Evolutionary conservation across 345 rosid species (phyloP), one percentile per base, ranked within the genome.

Genomic region (Iberis pinnata): DNA sequence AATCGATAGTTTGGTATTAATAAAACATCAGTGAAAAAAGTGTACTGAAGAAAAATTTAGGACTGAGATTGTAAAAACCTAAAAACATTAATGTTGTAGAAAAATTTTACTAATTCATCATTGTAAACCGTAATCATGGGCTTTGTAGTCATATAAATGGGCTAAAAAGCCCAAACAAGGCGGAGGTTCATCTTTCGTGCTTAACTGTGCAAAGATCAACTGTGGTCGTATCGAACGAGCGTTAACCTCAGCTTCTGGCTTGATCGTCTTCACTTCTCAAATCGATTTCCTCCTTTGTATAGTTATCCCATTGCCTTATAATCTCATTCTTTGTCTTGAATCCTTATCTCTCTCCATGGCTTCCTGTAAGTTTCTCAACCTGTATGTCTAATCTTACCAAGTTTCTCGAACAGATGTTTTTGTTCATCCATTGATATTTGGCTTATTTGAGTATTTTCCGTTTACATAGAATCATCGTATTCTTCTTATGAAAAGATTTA

Each of bases 331-430:
- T 53, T 67, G 18, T 32, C 64, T 58, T 48, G 46, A 25, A 65
- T 49, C 53, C 20, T 36, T 25, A 12, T 3, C 14, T 40, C 41
- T 29, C 57, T 67, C 67, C 72, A 67, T 67, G 72, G 72, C 72
- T 53, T 67, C 72, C 62, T 67, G 72, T 67, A 53, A 67, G 72
- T 67, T 31, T 46, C 49, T 59, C 19, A 22, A 35, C 49, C 44
- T 60, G 6, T 47, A 5, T 67, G 9, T 37, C 36, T 22, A 36
- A 32, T 51, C 43, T 50, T 2, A 32, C 5, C n/a, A 36, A 29
- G 32, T 31, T 39, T 19, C 55, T 5, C 25, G 46, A 39, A 48
- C 41, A 44, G 8, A 18, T 49, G 41, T 35, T 50, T 37, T 36
- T 32, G 43, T 38, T 44, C 3, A 0, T 3, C 14, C 26, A 27